Evolutionary conservation across 306 rosid genomes (phyloP), one percentile per base, ranked within the genome.

Genomic region (Boehmeria nivea): DNA sequence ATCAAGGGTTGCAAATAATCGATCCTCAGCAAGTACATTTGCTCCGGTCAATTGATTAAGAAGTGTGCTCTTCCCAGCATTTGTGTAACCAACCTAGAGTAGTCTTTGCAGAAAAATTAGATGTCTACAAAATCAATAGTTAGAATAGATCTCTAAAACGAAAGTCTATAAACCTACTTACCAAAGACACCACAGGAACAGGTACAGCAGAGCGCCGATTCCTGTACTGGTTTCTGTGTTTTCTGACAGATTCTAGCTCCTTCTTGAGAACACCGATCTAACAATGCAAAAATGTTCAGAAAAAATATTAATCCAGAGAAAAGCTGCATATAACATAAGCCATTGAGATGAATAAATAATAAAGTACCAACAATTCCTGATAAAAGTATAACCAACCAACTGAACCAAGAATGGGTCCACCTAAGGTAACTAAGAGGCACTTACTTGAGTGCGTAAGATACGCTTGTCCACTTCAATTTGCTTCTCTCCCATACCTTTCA

Each of bases 401-500:
- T n/a, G n/a, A n/a, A n/a, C n/a, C 36, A 9, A 40, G 48, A 45
- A 45, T 14, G 15, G 4, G 8, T 18, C 26, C 42, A 12, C 1
- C 6, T 24, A 57, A 46, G 12, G 18, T 45, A 45, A 20, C 47
- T 23, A 22, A 47, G 47, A 44, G 46, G 33, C 28, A 52, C 89
- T 81, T 81, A 91, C 99, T 77, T 91, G 95, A 75, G 85, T 69
- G 27, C 96, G 89, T 72, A 87, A 67, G 73, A 91, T 91, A 71
- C 96, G 99, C 47, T 91, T 87, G 72, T 91, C 99, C 71, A 82
- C 96, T 79, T 91, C 99, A 78, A 84, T 91, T 65, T 91, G 95
- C 56, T 91, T 91, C 79, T 91, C 99, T 66, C 99, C 99, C 99
- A 87, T 91, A 23, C 99, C 95, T 82, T 91, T 91, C 74, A 87